phyloP scores from a whole-genome alignment of 345 rosid genomes.

The Acer yangbiense region DNA sequence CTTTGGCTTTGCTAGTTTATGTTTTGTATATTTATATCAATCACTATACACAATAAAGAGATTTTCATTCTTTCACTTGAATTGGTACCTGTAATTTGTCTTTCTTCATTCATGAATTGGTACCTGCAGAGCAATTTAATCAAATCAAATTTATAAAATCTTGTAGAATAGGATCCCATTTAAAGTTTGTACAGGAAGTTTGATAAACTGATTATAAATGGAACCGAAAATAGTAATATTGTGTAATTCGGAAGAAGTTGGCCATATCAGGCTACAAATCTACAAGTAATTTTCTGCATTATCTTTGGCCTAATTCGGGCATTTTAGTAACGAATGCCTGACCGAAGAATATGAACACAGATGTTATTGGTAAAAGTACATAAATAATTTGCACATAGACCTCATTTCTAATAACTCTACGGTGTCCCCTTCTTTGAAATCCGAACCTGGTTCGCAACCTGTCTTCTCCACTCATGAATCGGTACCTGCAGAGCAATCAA shows the following conservation, averaged over 20 bases:
- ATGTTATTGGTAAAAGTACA: neutral
- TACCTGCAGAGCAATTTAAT: no score
- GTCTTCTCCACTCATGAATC: slow-evolving; percentile 69
- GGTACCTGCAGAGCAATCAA: slow-evolving; percentile 56
- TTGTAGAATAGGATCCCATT: no score
- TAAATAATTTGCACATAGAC: neutral
- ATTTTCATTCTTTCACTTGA: no score
- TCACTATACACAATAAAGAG: no score
- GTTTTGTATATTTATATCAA: neutral
- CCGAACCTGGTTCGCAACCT: slow-evolving; percentile 34
- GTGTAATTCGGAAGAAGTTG: neutral
- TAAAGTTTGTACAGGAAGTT: neutral
- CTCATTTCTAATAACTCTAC: slow-evolving; percentile 11
- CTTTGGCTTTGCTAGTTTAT: no score
- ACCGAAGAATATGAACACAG: neutral
- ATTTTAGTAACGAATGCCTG: neutral
- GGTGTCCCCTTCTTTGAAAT: slow-evolving; percentile 29
- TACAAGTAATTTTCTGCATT: neutral
- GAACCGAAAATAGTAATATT: neutral
- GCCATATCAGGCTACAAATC: neutral
- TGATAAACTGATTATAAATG: neutral
- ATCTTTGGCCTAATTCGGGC: neutral
- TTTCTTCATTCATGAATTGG: no score
- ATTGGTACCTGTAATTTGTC: no score
- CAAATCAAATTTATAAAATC: no score